These are phyloP conservation scores for Fusarium kyushuense DNA, from an alignment of 2,329 filamentous ascomycete genomes.

Conservation along the genomic window DNA sequence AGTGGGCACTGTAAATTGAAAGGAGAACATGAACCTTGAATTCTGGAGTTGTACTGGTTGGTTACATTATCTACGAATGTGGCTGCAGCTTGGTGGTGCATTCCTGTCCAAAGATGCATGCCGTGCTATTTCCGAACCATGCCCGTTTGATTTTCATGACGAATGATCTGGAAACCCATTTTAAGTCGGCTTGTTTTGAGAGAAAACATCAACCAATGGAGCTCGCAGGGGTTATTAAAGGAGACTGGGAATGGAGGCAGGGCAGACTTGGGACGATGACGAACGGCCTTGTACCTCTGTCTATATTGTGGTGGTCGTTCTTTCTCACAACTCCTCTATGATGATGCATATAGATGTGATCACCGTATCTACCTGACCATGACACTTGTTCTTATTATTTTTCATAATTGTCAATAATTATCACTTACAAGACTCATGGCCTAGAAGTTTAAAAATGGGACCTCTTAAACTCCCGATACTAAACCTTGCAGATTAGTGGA, in stretches of 20 bases:
- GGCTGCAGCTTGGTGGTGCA: constrained; percentile 14
- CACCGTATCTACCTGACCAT: background rate
- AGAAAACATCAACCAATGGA: constrained; percentile 37
- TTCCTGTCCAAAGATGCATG: constrained; percentile 20
- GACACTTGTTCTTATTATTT: too few relatives aligned
- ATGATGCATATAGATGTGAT: background rate
- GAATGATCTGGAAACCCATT: constrained; percentile 21
- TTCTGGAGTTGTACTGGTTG: background rate
- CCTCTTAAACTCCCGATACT: constrained; percentile 18
- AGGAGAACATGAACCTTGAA: constrained; percentile 13
- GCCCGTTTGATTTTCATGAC: constrained; percentile 23
- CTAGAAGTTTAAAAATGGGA: constrained; percentile 16
- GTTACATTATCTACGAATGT: constrained; percentile 9
- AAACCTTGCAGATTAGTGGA: constrained; percentile 21
- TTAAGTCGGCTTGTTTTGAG: constrained; percentile 21
- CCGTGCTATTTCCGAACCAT: constrained; percentile 44
- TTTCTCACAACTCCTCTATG: background rate
- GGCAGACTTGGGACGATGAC: background rate
- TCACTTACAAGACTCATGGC: background rate
- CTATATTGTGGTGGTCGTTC: background rate
- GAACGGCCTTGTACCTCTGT: constrained; percentile 35
- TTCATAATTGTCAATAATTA: background rate
- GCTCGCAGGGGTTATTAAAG: constrained; percentile 7
- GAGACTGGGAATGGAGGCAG: constrained; percentile 32
- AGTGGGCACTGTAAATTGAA: constrained; percentile 25